These are phyloP conservation scores for Scleroderma bovista DNA, from an alignment of 768 basidiomycete species.

Conservation along the genomic window DNA sequence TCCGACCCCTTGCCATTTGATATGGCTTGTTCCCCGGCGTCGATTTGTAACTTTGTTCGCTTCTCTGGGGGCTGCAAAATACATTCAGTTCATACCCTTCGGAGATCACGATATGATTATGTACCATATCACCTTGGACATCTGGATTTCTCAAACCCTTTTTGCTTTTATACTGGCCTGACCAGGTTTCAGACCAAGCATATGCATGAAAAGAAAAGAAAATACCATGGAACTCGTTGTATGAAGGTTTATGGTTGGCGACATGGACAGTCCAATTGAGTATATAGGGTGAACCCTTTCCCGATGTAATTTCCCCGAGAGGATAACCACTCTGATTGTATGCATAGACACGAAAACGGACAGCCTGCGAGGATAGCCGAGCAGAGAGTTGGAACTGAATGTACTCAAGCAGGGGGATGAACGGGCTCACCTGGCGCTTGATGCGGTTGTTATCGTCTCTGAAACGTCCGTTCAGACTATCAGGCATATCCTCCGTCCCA, in stretches of 20 bases:
- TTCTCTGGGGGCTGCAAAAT: background rate
- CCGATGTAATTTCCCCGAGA: conserved; percentile 25
- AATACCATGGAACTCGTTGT: conserved; percentile 11
- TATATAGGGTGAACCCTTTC: conserved; percentile 5
- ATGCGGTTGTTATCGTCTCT: conserved; percentile 18
- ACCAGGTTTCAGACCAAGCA: background rate
- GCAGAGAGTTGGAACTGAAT: background rate
- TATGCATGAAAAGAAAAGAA: background rate
- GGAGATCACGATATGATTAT: background rate
- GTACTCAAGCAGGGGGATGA: background rate
- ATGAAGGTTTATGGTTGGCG: conserved; percentile 30
- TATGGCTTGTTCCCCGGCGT: background rate
- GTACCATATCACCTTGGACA: background rate
- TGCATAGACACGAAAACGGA: conserved; percentile 30
- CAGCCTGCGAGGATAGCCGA: conserved; percentile 17
- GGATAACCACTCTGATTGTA: conserved; percentile 18
- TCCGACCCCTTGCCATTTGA: too few species aligned
- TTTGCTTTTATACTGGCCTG: background rate
- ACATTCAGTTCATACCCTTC: background rate
- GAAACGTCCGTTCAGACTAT: conserved; percentile 8
- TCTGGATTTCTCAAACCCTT: conserved; percentile 4
- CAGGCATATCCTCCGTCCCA: conserved; percentile 15
- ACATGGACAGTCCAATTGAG: conserved; percentile 29
- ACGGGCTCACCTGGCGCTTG: conserved; percentile 23
- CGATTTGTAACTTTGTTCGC: conserved; percentile 1